phyloP scores from a whole-genome alignment of 257 asterid genomes.

The Rauvolfia tetraphylla region DNA sequence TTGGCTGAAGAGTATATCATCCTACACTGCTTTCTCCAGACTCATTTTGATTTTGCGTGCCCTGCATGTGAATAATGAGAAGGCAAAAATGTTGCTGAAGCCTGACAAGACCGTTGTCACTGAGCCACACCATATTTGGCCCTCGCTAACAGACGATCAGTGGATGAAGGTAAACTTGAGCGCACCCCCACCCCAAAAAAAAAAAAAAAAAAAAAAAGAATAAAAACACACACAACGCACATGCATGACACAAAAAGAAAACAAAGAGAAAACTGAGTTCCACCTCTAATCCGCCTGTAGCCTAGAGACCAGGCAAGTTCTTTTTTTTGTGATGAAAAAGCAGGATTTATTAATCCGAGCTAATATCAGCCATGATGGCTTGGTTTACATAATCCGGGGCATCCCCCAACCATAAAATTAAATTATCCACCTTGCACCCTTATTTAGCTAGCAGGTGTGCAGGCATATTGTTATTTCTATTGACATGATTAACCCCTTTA shows the following conservation, averaged over 20 bases:
- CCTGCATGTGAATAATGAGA: slow-evolving; percentile 89
- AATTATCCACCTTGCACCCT: no score
- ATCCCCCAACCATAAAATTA: no score
- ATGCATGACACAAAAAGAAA: background rate
- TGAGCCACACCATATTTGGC: slow-evolving; percentile 98
- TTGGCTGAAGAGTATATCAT: slow-evolving; percentile 94
- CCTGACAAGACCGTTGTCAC: slow-evolving; percentile 95
- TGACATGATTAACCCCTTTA: no score
- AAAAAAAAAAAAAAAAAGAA: background rate
- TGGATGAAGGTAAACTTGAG: slow-evolving; percentile 79
- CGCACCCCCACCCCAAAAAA: background rate
- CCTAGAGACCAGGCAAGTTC: no score
- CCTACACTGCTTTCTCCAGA: slow-evolving; percentile 97
- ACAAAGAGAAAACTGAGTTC: no score
- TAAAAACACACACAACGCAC: background rate
- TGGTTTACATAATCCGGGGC: no score
- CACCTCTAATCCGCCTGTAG: no score
- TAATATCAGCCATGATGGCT: no score
- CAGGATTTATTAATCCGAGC: no score
- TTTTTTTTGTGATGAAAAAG: no score
- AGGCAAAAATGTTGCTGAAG: slow-evolving; percentile 96
- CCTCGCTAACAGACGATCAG: slow-evolving; percentile 87
- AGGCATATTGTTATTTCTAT: no score
- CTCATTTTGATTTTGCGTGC: slow-evolving; percentile 90
- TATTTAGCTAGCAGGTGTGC: no score